Base-by-base conservation (phyloP, 1,284 basidiomycete genomes). In the Wallemia ichthyophaga region DNA sequence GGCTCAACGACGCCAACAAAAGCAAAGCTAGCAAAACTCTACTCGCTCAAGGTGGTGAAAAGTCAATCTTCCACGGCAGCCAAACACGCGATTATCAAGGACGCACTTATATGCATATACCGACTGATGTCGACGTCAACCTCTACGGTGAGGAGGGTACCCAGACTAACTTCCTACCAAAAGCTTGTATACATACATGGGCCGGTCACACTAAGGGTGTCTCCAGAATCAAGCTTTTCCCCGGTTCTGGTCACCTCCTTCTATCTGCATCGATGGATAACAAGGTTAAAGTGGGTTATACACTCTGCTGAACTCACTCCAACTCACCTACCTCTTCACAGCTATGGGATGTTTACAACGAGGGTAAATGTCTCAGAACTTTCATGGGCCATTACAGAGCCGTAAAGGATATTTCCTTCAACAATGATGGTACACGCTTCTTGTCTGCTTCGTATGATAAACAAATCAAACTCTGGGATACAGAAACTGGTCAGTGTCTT, bases 391-490 rank as follows among this genome's bases (percentile, higher is more conserved):
- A 99, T 69, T 79, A 81, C 59, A 91, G 95, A 67, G 89, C 89
- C 21, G 88, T 99, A 63, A 92, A 95, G 69, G 94, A 98, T 65
- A 75, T 98, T 60, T 80, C 80, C 1, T 99, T 98, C 71, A 87
- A 87, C 61, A 92, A 92, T 68, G 83, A 88, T 63, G 94, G 94
- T 1, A 76, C 77, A 27, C 77, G 76, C 63, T 98, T 99, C 73
- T 70, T 99, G 57, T 94, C 87, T 7, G 88, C 91, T 61, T 83
- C 80, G 28, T 98, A 94, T 66, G 94, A 99, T 70, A 80, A 88
- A 59, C 83, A 88, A 67, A 87, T 98, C 78, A 99, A 99, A 71
- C 75, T 96, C 7, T 99, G 94, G 94, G 91, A 99, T 67, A 96
- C 94, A 21, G 94, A 99, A 72, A 96, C 94, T 0, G 92, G 86